phyloP scores from a whole-genome alignment of 441 rosid species.

The Gossypium davidsonii region DNA sequence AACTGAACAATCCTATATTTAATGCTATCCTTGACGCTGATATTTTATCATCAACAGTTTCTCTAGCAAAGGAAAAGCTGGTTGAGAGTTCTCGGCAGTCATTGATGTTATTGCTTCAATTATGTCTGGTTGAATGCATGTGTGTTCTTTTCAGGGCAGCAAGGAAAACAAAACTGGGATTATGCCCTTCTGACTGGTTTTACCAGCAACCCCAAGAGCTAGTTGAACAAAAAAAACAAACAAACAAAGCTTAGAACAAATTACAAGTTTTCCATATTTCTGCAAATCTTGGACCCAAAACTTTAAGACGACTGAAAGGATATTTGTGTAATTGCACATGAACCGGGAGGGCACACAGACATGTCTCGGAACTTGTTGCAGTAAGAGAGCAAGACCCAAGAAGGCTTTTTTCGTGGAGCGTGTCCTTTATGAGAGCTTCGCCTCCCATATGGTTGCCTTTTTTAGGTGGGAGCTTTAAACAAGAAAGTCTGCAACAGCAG shows the following conservation, averaged over 20 bases:
- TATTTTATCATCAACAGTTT: too few relatives aligned
- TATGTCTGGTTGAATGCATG: too few relatives aligned
- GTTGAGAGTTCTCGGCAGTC: too few relatives aligned
- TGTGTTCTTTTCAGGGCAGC: too few relatives aligned
- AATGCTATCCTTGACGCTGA: too few relatives aligned
- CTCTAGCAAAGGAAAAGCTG: too few relatives aligned
- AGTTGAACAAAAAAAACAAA: too few relatives aligned
- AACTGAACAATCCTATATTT: not conserved
- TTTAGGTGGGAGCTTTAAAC: constrained; percentile 8
- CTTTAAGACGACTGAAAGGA: not conserved
- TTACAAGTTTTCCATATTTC: not conserved
- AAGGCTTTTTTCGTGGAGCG: constrained; percentile 39
- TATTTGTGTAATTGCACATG: constrained; percentile 31
- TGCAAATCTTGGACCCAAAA: not conserved
- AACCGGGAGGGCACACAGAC: constrained; percentile 17
- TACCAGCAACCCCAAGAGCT: too few relatives aligned
- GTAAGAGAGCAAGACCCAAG: constrained; percentile 47
- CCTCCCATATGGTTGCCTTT: constrained; percentile 14
- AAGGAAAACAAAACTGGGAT: too few relatives aligned
- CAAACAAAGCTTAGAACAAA: not conserved
- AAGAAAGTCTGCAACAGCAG: not conserved
- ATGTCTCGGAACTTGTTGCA: constrained; percentile 71
- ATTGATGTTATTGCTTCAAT: too few relatives aligned
- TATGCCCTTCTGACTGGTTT: too few relatives aligned
- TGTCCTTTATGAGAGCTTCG: constrained; percentile 15